Conservation (phyloP, 805 yeast genomes). For the Hanseniaspora lindneri region DNA sequence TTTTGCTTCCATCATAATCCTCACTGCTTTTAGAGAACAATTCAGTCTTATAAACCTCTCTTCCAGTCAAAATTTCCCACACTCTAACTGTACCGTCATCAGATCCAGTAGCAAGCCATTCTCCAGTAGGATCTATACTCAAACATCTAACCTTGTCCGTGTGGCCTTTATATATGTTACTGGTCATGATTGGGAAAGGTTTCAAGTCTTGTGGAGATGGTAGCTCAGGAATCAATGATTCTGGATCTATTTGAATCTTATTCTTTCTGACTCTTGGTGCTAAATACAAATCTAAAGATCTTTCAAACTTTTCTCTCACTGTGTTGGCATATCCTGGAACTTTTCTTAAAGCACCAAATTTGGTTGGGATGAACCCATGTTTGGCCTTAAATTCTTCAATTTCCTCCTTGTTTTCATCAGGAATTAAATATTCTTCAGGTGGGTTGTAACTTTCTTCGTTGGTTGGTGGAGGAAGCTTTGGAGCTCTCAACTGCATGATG, state of each 20-base stretch:
- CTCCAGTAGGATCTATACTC: slow-evolving; percentile 76
- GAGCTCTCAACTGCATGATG: slow-evolving; percentile 86
- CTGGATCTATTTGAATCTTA: slow-evolving; percentile 89
- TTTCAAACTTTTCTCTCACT: slow-evolving; percentile 83
- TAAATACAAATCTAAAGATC: slow-evolving; percentile 82
- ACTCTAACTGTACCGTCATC: slow-evolving; percentile 91
- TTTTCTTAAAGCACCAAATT: slow-evolving; percentile 67
- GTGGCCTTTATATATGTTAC: slow-evolving; percentile 79
- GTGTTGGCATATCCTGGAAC: slow-evolving; percentile 87
- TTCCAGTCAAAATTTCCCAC: slow-evolving; percentile 95
- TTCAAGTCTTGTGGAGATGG: slow-evolving; percentile 94
- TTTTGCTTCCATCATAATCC: slow-evolving; percentile 51
- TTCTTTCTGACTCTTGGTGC: slow-evolving; percentile 93
- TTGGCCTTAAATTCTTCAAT: slow-evolving; percentile 68
- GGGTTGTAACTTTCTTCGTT: slow-evolving; percentile 95
- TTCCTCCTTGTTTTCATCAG: slow-evolving; percentile 60
- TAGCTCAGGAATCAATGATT: slow-evolving; percentile 84
- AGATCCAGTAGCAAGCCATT: slow-evolving; percentile 94
- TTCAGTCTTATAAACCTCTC: slow-evolving; percentile 68
- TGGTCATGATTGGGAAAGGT: slow-evolving; percentile 89
- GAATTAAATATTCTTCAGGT: slow-evolving; percentile 82
- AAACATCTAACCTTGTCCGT: slow-evolving; percentile 68
- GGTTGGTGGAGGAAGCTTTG: slow-evolving; percentile 90
- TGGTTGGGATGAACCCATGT: slow-evolving; percentile 67
- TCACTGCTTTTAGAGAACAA: slow-evolving; percentile 38